A percentile compares a stretch with the other conserved stretches of the same genome.
These are phyloP conservation scores for Erodium moschatum DNA, from an alignment of 441 rosid genomes.

Conservation along the genomic window DNA sequence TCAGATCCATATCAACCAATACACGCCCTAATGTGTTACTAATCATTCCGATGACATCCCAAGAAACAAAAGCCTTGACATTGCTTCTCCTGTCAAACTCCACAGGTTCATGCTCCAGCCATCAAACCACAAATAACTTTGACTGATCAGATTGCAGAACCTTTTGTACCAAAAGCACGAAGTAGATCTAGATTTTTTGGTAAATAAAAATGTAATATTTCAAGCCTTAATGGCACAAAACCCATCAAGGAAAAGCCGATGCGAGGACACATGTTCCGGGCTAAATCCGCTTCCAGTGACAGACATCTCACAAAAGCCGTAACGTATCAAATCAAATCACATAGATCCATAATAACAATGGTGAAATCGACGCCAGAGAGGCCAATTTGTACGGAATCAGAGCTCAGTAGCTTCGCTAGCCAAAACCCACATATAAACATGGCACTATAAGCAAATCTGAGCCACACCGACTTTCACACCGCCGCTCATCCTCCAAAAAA, in stretches of 20 bases:
- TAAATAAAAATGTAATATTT: not conserved
- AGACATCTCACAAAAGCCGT: too few relatives aligned
- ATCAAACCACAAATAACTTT: not conserved
- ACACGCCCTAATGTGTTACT: not conserved
- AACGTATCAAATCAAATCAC: not conserved
- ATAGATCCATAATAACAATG: not conserved
- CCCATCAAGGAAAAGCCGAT: not conserved
- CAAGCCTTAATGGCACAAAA: not conserved
- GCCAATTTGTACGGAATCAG: not conserved
- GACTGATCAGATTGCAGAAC: conserved; percentile 2
- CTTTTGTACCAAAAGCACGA: not conserved
- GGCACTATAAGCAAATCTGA: not conserved
- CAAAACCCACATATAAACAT: not conserved
- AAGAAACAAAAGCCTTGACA: not conserved
- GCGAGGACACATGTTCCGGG: not conserved
- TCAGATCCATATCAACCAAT: not conserved
- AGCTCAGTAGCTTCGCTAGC: not conserved
- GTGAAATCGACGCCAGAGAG: conserved; percentile 8
- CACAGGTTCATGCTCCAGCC: not conserved
- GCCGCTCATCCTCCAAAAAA: conserved; percentile 3
- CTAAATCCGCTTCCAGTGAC: not conserved
- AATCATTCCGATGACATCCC: conserved; percentile 1
- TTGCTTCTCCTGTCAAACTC: not conserved
- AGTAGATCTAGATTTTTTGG: conserved; percentile 7
- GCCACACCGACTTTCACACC: not conserved